Evolutionary conservation across 768 basidiomycete genomes (phyloP), one percentile per base, ranked within the genome.

Genomic region (Lactarius vividus): DNA sequence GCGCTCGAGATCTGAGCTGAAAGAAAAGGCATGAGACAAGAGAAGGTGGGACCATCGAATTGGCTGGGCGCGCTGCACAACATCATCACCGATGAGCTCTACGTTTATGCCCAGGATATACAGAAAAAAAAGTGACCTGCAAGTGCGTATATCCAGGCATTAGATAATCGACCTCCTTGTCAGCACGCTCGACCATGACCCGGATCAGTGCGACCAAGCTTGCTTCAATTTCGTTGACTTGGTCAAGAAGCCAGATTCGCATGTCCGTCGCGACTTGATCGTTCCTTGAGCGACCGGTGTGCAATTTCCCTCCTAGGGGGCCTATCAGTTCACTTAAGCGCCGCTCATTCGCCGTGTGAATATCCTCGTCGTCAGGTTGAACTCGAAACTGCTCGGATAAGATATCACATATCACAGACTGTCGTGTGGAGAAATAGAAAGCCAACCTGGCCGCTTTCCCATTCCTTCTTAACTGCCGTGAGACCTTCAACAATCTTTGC

Each of bases 201-300:
- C 84, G 85, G 61, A 99, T 83, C 23, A 98, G 83, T 4, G 82
- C 89, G 73, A 88, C 88, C 59, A 98, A 80, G 64, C 86, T 81
- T 53, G 79, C 72, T 74, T 90, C 85, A 57, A 96, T 82, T 44
- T 84, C 83, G 40, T 77, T 75, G 23, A 90, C 88, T 73, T 96
- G 85, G 54, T 89, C 86, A 26, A 97, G 81, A 23, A 99, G 83
- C 97, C 97, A 99, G 15, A 99, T 77, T 35, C 97, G 88, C 91
- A 98, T 92, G 74, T 99, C 97, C 1, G 97, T 99, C 4, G 96
- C 95, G 67, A 98, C 96, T 75, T 99, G 97, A 75, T 99, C 97
- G 76, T 99, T 99, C 61, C 97, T 85, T 59, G 94, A 96, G 66
- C 97, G 87, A 33, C 97, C 97, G 0, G 97, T 99, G 74, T 99